Evolutionary conservation across 106 monocot species (phyloP), one percentile per base, ranked within the genome.

Genomic region (Dendrobium huoshanense): DNA sequence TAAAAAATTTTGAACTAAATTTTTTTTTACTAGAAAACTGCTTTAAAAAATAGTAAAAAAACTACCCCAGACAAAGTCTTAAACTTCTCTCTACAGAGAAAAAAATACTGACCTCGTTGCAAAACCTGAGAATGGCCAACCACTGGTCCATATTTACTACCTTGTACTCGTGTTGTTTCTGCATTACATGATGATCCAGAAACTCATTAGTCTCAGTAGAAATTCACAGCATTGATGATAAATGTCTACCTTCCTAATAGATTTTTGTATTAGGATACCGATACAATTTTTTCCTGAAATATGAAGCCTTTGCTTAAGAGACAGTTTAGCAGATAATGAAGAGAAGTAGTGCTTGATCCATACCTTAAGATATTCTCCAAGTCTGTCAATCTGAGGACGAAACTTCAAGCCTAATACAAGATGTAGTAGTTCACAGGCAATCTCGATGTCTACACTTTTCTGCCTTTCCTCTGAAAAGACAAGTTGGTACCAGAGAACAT

Each of bases 131-230:
- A 79, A 98, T 89, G 72, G 86, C 73, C 82, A 78, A 89, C 97
- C 94, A 98, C 84, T 98, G 97, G 81, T 98, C 97, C 94, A 92
- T 81, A 85, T 92, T 98, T 68, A 98, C 91, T 58, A 90, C 97
- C 83, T 98, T 98, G 82, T 98, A 98, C 40, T 98, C 97, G 74
- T 83, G 85, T 80, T 98, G 97, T 51, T 37, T 75, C 97, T 94
- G 90, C 68, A 81, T 70, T 55, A 61, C 22, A 80, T 77, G 70
- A 45, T 8, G 73, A 41, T 29, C 80, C 4, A 1, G 18, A 9
- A 78, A 19, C 75, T 81, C 73, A 42, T 56, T 55, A 27, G 42
- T 74, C 41, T 41, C 18, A 22, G 55, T 41, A 18, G 20, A 37
- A 13, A 56, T 11, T 56, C 19, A 16, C 56, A 56, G 56, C 56